These are phyloP conservation scores for Glonium stellatum DNA, from an alignment of 495 filamentous ascomycete species.

Conservation along the genomic window DNA sequence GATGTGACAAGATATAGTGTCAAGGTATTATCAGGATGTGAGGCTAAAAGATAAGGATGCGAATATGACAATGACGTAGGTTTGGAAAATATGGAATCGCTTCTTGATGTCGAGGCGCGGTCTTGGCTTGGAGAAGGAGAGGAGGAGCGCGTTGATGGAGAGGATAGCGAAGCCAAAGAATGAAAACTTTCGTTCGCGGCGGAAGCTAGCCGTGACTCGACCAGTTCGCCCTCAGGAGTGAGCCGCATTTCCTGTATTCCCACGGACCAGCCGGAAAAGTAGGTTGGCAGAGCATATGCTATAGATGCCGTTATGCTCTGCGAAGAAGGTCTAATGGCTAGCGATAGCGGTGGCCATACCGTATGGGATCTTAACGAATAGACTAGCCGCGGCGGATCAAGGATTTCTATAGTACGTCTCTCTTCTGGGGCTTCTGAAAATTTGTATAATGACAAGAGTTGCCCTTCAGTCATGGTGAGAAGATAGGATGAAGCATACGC, in stretches of 20 bases:
- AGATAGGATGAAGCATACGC: slow-evolving; percentile 70
- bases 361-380: slow-evolving; percentile 78
- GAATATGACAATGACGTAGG: slow-evolving; percentile 78
- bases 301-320: slow-evolving; percentile 66
- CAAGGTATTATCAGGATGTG: slow-evolving; percentile 86
- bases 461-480: slow-evolving; percentile 65
- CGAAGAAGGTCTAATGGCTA: slow-evolving; percentile 62
- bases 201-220: slow-evolving; percentile 50
- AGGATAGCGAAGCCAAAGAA: slow-evolving; percentile 21
- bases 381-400: slow-evolving; percentile 52
- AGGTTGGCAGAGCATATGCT: slow-evolving; percentile 70
- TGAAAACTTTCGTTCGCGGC: slow-evolving; percentile 39
- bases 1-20: slow-evolving; percentile 81
- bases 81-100: slow-evolving; percentile 25
- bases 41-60: slow-evolving; percentile 85
- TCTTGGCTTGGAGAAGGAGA: slow-evolving; percentile 6
- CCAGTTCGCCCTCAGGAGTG: slow-evolving; percentile 44
- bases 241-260: slow-evolving; percentile 84
- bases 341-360: slow-evolving; percentile 66
- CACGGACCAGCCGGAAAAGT: slow-evolving; percentile 71
- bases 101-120: background rate
- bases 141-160: slow-evolving; percentile 19
- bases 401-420: slow-evolving; percentile 10
- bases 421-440: slow-evolving; percentile 35
- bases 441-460: slow-evolving; percentile 67